phyloP scores from a whole-genome alignment of 2,329 filamentous ascomycete species.

The Zarea fungicola region DNA sequence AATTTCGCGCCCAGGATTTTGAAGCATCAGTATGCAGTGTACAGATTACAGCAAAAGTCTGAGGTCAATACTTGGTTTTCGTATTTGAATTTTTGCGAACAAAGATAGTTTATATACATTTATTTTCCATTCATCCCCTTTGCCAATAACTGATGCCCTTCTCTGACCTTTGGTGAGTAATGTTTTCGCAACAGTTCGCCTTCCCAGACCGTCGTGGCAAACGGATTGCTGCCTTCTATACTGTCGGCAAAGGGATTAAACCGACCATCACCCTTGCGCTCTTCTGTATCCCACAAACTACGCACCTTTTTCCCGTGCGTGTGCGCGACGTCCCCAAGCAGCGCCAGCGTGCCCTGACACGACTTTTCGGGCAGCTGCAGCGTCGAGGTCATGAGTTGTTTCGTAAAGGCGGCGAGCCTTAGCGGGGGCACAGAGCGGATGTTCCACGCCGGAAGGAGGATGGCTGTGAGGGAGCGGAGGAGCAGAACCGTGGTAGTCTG shows the following conservation, averaged over 20 bases:
- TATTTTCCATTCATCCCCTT: conserved; percentile 48
- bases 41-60: too few species aligned
- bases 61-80: too few species aligned
- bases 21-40: not conserved
- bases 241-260: conserved; percentile 70
- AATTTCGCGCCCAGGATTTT: not conserved
- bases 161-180: conserved; percentile 80
- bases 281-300: conserved; percentile 91
- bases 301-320: conserved; percentile 77
- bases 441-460: conserved; percentile 71
- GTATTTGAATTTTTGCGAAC: too few species aligned
- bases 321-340: conserved; percentile 73
- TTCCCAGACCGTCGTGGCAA: conserved; percentile 88
- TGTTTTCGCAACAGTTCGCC: conserved; percentile 80
- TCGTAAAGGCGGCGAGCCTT: conserved; percentile 85
- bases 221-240: conserved; percentile 84
- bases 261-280: conserved; percentile 82
- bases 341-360: conserved; percentile 68
- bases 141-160: conserved; percentile 65
- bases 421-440: conserved; percentile 72
- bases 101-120: conserved; percentile 10
- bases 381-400: conserved; percentile 77
- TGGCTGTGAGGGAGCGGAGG: conserved; percentile 75
- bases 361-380: conserved; percentile 91
- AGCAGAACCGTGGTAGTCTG: conserved; percentile 92